Base-by-base conservation (phyloP, 192 early-diverging fungal species). In the Mortierella hygrophila region DNA sequence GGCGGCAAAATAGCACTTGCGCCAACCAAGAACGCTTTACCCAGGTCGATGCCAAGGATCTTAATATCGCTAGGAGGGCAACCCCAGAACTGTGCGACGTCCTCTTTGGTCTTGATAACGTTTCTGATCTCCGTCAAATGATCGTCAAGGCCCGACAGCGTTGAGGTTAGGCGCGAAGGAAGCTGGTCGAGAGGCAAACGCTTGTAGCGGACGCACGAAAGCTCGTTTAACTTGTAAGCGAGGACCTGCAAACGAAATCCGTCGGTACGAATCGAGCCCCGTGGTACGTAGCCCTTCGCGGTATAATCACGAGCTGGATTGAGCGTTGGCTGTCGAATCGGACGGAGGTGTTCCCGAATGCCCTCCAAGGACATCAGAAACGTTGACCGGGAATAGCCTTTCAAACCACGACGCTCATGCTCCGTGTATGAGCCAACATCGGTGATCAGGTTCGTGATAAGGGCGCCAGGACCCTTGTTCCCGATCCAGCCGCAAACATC, bases 61-160 rank as follows among this genome's bases (percentile, higher is more conserved):
- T 71, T 71, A 18, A 71, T 42, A 11, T 76, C 1, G 23, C 41
- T 21, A 44, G 70, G 41, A 71, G 38, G 40, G 35, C 70, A 44
- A 26, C n/a, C 40, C 70, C 75, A 76, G 15, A 76, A 40, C 21
- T 40, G 4, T 68, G 40, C 57, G 11, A 76, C 60, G 26, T 76
- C 63, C 57, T 63, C 75, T 63, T 47, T 65, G 52, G 57, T 76
- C 4, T n/a, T 32, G 10, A 68, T 4, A 32, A 68, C 75, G 65
- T 76, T 68, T 32, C 75, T 40, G 60, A 76, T 68, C 57, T 76
- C 63, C 3, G 75, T 76, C 63, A 76, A 76, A 37, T 29, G 11
- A 13, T 46, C 75, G 38, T 63, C 63, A 18, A 23, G 40, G 38
- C 75, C 75, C 23, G 41, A 63, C 15, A 76, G 60, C 29, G 75